Percentiles rank a stretch among this genome's conserved stretches.
Conservation (phyloP, 257 asterid genomes). For the Petrea volubilis region DNA sequence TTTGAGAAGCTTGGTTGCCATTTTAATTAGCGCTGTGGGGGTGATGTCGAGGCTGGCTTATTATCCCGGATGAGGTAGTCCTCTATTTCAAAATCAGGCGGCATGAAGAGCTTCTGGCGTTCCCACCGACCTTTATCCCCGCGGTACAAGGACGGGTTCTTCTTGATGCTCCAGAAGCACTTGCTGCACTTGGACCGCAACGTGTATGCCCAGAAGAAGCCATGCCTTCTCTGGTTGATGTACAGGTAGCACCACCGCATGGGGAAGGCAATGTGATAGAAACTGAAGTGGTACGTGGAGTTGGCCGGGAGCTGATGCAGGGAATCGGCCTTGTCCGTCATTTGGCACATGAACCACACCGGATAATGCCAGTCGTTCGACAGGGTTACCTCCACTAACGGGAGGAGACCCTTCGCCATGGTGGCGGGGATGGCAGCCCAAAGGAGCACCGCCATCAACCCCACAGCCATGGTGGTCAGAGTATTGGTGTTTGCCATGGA, state of each 20-base stretch:
- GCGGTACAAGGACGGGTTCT: constrained; percentile 41
- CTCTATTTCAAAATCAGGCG: constrained; percentile 20
- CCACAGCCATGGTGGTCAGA: background rate
- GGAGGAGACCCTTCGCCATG: constrained; percentile 1
- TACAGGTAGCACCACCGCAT: constrained; percentile 69
- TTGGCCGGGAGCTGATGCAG: constrained; percentile 32
- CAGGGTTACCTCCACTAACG: constrained; percentile 42
- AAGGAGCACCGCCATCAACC: background rate
- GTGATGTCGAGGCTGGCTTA: too few relatives aligned
- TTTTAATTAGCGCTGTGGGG: too few relatives aligned
- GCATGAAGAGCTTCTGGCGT: constrained; percentile 47
- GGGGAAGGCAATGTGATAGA: constrained; percentile 52
- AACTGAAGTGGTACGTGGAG: constrained; percentile 34
- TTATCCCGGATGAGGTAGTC: background rate
- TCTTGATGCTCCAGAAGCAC: constrained; percentile 67
- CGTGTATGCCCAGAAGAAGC: constrained; percentile 62
- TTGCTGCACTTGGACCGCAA: constrained; percentile 56
- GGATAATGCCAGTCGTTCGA: constrained; percentile 42
- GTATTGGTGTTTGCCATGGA: background rate
- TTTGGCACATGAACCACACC: constrained; percentile 51
- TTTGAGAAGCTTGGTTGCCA: too few relatives aligned
- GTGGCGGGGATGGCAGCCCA: background rate
- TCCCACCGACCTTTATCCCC: constrained; percentile 58
- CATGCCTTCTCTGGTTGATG: constrained; percentile 31
- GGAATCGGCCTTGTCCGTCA: constrained; percentile 30